Evolutionary conservation across 495 filamentous ascomycete genomes (phyloP).

Genomic region (Poronia punctata): DNA sequence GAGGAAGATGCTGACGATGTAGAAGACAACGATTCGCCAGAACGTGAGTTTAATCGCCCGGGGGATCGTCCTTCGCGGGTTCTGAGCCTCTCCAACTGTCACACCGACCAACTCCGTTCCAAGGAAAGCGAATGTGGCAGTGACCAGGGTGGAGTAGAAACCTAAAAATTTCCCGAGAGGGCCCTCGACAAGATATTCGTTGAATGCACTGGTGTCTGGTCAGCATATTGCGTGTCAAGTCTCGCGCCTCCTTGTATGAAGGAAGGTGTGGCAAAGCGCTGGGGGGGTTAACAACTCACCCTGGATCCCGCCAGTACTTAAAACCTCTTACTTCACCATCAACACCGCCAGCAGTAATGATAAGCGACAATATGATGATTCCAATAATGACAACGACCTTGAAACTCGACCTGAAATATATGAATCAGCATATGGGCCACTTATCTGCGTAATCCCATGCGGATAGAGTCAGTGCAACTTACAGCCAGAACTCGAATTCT

Average conservation of each 20-base stretch:
- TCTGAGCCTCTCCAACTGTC: constrained; percentile 72
- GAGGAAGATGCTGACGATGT: constrained; percentile 61
- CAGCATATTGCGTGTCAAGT: constrained; percentile 14
- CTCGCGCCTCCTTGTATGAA: background rate
- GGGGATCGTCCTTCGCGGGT: constrained; percentile 69
- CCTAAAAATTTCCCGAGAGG: constrained; percentile 56
- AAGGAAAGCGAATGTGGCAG: constrained; percentile 75
- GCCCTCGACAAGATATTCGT: constrained; percentile 44
- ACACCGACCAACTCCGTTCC: constrained; percentile 81
- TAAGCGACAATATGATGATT: constrained; percentile 57
- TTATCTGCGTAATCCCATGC: too few species aligned
- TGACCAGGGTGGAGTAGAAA: constrained; percentile 73
- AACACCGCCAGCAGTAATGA: constrained; percentile 70
- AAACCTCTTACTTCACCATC: constrained; percentile 70
- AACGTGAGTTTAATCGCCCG: constrained; percentile 66
- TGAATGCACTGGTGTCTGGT: constrained; percentile 48
- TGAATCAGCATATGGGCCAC: too few species aligned
- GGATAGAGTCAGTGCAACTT: too few species aligned
- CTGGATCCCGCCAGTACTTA: constrained; percentile 70
- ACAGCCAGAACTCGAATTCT: constrained; percentile 80
- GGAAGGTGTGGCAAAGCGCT: constrained; percentile 29
- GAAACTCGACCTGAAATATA: constrained; percentile 28
- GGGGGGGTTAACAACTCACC: constrained; percentile 41
- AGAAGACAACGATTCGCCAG: constrained; percentile 69
- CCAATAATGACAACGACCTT: constrained; percentile 65